Base-by-base conservation (phyloP, 805 yeast species). In the Grigorovia yakushimaensis region DNA sequence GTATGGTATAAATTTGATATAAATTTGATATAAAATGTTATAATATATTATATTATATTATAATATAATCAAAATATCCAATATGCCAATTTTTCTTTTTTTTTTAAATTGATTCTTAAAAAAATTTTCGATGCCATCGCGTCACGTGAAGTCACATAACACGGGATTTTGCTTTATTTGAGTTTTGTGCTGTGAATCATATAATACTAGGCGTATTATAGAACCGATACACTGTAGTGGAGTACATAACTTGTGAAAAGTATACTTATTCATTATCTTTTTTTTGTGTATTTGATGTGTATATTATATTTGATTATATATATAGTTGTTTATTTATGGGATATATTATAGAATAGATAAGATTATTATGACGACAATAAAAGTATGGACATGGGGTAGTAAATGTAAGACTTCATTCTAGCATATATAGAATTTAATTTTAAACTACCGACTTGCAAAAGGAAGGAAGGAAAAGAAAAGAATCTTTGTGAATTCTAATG, bases 401-500 rank as follows among this genome's bases (percentile, higher is more conserved):
- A n/a, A n/a, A n/a, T n/a, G n/a, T n/a, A n/a, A n/a, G n/a, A n/a
- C n/a, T n/a, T n/a, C n/a, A n/a, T n/a, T n/a, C n/a, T n/a, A n/a
- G n/a, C n/a, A n/a, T n/a, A n/a, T n/a, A n/a, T n/a, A n/a, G n/a
- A n/a, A n/a, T n/a, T n/a, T n/a, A n/a, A n/a, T n/a, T n/a, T n/a
- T n/a, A n/a, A n/a, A n/a, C n/a, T n/a, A n/a, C n/a, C n/a, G n/a
- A n/a, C n/a, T n/a, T n/a, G n/a, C n/a, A n/a, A n/a, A n/a, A n/a
- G n/a, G n/a, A 36, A 39, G 17, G 47, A 13, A 30, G 18, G 39
- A 35, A 23, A 13, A 23, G 18, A 35, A 3, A 27, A 19, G 27
- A 13, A 19, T 27, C 24, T 9, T 22, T 22, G n/a, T 22, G n/a
- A n/a, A n/a, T 18, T 30, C 30, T 35, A 48, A 44, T 49, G 54